Evolutionary conservation across 2,329 filamentous ascomycete genomes (phyloP).

Genomic region (Trichoderma aggressivum): DNA sequence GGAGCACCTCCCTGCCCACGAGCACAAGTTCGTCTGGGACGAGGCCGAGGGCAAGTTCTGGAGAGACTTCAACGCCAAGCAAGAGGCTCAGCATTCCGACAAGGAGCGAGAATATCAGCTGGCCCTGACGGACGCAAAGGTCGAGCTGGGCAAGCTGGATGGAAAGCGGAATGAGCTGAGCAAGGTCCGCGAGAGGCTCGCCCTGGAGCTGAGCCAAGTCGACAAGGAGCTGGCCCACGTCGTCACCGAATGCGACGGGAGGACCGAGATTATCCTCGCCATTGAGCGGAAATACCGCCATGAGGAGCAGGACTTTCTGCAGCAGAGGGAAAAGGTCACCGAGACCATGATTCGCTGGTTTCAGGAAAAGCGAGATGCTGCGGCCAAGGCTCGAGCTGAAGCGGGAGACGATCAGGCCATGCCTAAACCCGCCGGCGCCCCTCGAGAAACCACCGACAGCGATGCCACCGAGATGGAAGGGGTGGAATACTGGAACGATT

Average conservation of each 20-base stretch:
- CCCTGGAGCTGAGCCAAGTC: conserved; percentile 32
- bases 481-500: conserved; percentile 14
- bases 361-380: conserved; percentile 27
- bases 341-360: conserved; percentile 36
- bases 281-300: conserved; percentile 34
- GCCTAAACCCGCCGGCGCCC: conserved; percentile 19
- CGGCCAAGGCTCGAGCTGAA: not conserved
- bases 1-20: conserved; percentile 31
- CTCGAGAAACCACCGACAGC: conserved; percentile 11
- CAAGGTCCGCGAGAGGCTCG: conserved; percentile 30
- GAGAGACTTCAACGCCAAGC: conserved; percentile 28
- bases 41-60: conserved; percentile 38
- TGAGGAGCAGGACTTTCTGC: conserved; percentile 28
- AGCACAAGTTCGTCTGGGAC: conserved; percentile 35
- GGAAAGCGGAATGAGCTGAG: conserved; percentile 29
- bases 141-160: conserved; percentile 30
- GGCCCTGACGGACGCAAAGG: conserved; percentile 27
- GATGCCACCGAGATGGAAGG: conserved; percentile 23
- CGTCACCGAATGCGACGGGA: conserved; percentile 30
- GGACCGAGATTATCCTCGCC: conserved; percentile 33
- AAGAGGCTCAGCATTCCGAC: conserved; percentile 25
- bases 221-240: conserved; percentile 39
- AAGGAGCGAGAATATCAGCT: conserved; percentile 28
- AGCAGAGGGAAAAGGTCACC: conserved; percentile 28
- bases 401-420: conserved; percentile 20